Evolutionary conservation across 2,329 filamentous ascomycete genomes (phyloP).

Genomic region (Cadophora sp.): DNA sequence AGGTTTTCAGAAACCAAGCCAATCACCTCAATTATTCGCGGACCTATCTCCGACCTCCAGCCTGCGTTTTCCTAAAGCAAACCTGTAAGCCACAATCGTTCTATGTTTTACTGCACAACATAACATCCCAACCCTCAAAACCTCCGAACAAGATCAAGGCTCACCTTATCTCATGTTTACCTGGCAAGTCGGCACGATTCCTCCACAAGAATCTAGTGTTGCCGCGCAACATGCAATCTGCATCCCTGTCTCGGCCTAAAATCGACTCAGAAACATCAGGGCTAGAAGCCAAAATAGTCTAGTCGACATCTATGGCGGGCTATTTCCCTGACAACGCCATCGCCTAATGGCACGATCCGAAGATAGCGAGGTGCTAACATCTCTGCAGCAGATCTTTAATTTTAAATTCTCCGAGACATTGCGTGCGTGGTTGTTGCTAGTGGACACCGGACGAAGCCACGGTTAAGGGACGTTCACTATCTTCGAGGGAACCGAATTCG

Average conservation of each 20-base stretch:
- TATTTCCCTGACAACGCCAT: conserved; percentile 13
- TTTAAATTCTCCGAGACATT: neutral
- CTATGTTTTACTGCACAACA: neutral
- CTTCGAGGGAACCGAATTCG: neutral
- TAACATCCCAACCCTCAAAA: neutral
- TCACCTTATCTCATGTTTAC: neutral
- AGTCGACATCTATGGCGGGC: neutral
- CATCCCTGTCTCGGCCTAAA: neutral
- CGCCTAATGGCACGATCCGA: neutral
- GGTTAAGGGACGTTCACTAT: neutral
- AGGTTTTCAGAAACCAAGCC: neutral
- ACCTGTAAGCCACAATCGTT: neutral
- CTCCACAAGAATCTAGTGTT: neutral
- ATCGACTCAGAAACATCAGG: neutral
- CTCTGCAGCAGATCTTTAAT: conserved; percentile 4
- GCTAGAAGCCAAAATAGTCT: conserved; percentile 3
- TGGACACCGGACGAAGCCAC: neutral
- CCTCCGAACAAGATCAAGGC: neutral
- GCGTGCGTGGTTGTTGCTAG: neutral
- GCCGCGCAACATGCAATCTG: neutral
- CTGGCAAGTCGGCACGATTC: neutral
- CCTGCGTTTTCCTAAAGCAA: neutral
- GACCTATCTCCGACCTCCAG: neutral
- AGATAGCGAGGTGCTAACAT: conserved; percentile 8
- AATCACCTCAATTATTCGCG: neutral